Conservation (phyloP, 2,329 filamentous ascomycete genomes). For the Trichoderma koningii region DNA sequence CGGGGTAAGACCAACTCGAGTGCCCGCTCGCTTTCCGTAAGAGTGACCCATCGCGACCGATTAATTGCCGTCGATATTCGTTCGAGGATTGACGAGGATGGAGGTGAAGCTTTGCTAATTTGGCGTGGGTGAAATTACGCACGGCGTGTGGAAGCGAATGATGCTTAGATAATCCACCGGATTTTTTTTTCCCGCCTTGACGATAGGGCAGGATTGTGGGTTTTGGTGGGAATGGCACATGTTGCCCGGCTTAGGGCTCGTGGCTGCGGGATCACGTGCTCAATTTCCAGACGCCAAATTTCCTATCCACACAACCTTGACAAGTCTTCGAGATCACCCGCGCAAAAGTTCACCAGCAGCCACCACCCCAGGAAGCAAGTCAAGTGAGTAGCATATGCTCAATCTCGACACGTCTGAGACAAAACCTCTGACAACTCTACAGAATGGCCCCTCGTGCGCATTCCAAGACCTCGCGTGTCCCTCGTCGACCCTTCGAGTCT, state of each 20-base stretch:
- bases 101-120: conserved; percentile 38
- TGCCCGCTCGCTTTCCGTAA: conserved; percentile 83
- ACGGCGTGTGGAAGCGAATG: conserved; percentile 42
- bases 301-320: conserved; percentile 40
- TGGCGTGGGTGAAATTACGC: conserved; percentile 44
- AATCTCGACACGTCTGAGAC: conserved; percentile 24
- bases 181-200: conserved; percentile 33
- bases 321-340: conserved; percentile 35
- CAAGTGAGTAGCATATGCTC: conserved; percentile 41
- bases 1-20: conserved; percentile 64
- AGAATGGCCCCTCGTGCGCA: conserved; percentile 64
- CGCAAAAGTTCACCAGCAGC: conserved; percentile 40
- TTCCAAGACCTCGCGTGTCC: conserved; percentile 99
- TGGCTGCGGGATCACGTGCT: conserved; percentile 35
- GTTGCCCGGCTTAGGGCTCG: conserved; percentile 42
- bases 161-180: conserved; percentile 42
- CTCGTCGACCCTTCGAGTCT: conserved; percentile 97
- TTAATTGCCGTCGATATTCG: conserved; percentile 47
- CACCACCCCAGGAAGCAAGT: conserved; percentile 43
- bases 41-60: conserved; percentile 77
- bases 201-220: conserved; percentile 41
- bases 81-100: conserved; percentile 47
- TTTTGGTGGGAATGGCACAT: conserved; percentile 29
- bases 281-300: conserved; percentile 34
- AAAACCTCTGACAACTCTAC: conserved; percentile 36